These are phyloP conservation scores for Talaromyces pinophilus DNA, from an alignment of 2,329 filamentous ascomycete species.

Conservation along the genomic window DNA sequence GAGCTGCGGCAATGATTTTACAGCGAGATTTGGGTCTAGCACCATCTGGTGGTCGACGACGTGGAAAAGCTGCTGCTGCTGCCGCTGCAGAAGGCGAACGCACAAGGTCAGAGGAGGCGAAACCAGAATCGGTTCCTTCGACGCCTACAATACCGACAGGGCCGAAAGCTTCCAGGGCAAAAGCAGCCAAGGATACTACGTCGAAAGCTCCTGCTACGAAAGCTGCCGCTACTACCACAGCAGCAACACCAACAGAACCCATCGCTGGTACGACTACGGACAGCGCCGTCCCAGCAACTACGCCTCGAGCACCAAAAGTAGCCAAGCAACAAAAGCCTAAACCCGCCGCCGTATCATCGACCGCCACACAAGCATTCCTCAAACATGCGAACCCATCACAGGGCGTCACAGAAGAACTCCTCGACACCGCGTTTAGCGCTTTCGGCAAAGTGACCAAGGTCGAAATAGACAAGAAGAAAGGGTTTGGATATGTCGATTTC, in stretches of 20 bases:
- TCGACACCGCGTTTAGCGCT: constrained; percentile 70
- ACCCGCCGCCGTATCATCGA: constrained; percentile 27
- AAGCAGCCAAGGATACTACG: constrained; percentile 21
- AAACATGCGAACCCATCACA: constrained; percentile 87
- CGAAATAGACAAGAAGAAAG: constrained; percentile 92
- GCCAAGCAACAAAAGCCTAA: constrained; percentile 36
- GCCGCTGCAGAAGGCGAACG: constrained; percentile 27
- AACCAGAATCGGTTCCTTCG: constrained; percentile 18
- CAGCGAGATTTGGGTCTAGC: constrained; percentile 63
- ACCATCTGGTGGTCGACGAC: constrained; percentile 46
- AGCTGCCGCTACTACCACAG: constrained; percentile 15
- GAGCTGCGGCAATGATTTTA: constrained; percentile 59
- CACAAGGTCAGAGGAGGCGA: constrained; percentile 25
- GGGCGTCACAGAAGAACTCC: constrained; percentile 79
- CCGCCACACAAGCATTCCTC: constrained; percentile 61
- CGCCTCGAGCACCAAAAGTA: constrained; percentile 28
- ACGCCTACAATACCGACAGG: constrained; percentile 19
- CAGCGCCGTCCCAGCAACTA: constrained; percentile 16
- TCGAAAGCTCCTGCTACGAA: constrained; percentile 13
- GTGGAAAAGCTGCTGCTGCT: constrained; percentile 28
- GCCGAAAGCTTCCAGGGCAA: constrained; percentile 19
- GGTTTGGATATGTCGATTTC: constrained; percentile 92
- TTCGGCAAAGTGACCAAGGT: constrained; percentile 77
- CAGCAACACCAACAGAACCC: constrained; percentile 3
- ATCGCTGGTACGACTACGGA: background rate